Evolutionary conservation across 2,329 filamentous ascomycete genomes (phyloP), one percentile per base, ranked within the genome.

Genomic region (Lecanicillium sp.): DNA sequence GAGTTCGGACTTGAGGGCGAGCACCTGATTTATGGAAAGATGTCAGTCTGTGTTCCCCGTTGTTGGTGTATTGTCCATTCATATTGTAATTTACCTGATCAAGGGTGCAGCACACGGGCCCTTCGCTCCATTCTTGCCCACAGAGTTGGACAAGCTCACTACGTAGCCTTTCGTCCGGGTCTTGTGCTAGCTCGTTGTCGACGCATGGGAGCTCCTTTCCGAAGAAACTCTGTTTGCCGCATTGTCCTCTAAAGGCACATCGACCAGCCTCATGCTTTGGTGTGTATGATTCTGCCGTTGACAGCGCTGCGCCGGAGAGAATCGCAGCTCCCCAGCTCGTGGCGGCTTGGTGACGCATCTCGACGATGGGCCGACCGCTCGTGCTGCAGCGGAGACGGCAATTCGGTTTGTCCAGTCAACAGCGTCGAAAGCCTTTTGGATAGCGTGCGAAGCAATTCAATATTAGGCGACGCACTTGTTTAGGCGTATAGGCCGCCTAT

Each of bases 211-310:
- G 70, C 49, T 94, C 78, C 42, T 86, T 83, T 40, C 88, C 86
- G 53, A 96, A 96, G 58, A 92, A 83, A 46, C 83, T 82, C 62
- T 90, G 82, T 60, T 88, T 89, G 34, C 92, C 92, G 57, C 92
- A 98, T 46, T 94, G 83, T 7, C 88, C 88, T 35, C 90, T 78
- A 45, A 96, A 86, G 1, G 90, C 87, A 61, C 90, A 96, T 47
- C 90, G 76, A 29, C 90, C 90, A 35, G 81, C 70, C 62, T 95
- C 89, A 51, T 95, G 90, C 47, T 79, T 85, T 2, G 71, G 67
- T 0, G 74, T 78, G 41, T 50, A 54, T 15, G 50, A 46, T 29
- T 61, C 50, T 35, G 54, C 54, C 14, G 40, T 40, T 19, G 40
- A 51, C 29, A 52, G 38, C n/a, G 46, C 44, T 9, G 51, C 45